Base-by-base conservation (phyloP, 2,329 filamentous ascomycete species). In the Hirsutella rhossiliensis region DNA sequence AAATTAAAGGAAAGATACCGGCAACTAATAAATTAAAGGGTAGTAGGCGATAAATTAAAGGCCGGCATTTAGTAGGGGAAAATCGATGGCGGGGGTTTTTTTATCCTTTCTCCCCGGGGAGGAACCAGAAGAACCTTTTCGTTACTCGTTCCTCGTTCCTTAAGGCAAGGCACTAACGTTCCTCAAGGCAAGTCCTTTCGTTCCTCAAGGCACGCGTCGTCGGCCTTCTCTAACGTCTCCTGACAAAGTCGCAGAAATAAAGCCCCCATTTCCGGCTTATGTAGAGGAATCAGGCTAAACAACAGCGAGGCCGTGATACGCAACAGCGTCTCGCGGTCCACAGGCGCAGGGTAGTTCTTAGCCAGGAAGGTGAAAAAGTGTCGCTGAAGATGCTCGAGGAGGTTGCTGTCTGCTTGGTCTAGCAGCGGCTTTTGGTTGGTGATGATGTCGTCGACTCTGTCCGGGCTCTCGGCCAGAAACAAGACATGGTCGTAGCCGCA, bases 401-500 rank as follows among this genome's bases (percentile, higher is more conserved):
- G 50, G 15, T 47, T 45, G 11, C 12, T 42, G 45, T 57, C 56
- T 13, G 54, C 50, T 42, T 56, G 48, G 19, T 53, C 50, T 8
- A 58, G 52, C 3, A 58, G 48, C 1, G 53, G 53, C 29, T 41
- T 31, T n/a, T 48, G 39, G 17, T 44, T 43, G 23, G 19, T 15
- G 9, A 38, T 5, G 23, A 27, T 15, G 5, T 47, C 45, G 23
- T 40, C 32, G 20, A 52, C 40, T 38, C 52, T 46, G 28, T 51
- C 29, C 31, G 49, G 50, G 40, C 51, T 49, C 11, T 52, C 52
- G 40, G 44, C 45, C 46, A 54, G 47, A 38, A 58, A 54, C 13
- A 59, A 47, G 43, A 58, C 45, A 50, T 60, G 54, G 41, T 58
- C 57, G 44, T 59, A 58, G 15, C 57, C 57, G 38, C 52, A 55